These are phyloP conservation scores for Aspergillus floridensis DNA, from an alignment of 2,329 filamentous ascomycete genomes.

Conservation along the genomic window DNA sequence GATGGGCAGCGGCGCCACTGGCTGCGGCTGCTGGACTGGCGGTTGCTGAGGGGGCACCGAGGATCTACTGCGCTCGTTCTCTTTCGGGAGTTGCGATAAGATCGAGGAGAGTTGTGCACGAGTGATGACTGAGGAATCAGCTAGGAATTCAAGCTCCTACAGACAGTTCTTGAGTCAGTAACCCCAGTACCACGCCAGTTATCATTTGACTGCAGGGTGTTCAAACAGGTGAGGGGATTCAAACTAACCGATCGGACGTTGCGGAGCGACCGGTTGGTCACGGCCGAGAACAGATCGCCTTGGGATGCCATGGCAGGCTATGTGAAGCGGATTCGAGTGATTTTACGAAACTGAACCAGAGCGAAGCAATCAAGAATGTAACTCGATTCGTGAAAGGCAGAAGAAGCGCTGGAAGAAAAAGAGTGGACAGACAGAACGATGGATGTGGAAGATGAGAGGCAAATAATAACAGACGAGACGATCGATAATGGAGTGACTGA, in stretches of 20 bases:
- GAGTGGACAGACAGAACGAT: neutral
- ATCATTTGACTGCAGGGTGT: neutral
- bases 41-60: constrained; percentile 20
- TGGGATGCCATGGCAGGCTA: constrained; percentile 32
- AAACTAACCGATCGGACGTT: constrained; percentile 75
- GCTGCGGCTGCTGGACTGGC: constrained; percentile 30
- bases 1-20: constrained; percentile 14
- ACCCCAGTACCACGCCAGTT: neutral
- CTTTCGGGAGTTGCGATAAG: constrained; percentile 66
- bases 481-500: neutral
- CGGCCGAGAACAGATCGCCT: constrained; percentile 47
- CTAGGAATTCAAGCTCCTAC: constrained; percentile 86
- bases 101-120: constrained; percentile 74
- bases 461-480: neutral
- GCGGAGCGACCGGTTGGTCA: constrained; percentile 80
- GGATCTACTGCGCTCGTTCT: constrained; percentile 23
- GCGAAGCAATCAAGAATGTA: neutral
- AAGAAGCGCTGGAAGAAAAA: neutral
- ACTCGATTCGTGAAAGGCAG: neutral
- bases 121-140: constrained; percentile 76
- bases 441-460: neutral
- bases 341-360: neutral
- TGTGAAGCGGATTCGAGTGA: constrained; percentile 3
- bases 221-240: neutral
- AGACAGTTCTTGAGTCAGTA: constrained; percentile 6